phyloP scores from a whole-genome alignment of 495 filamentous ascomycete genomes.

The Daldinia childiae region DNA sequence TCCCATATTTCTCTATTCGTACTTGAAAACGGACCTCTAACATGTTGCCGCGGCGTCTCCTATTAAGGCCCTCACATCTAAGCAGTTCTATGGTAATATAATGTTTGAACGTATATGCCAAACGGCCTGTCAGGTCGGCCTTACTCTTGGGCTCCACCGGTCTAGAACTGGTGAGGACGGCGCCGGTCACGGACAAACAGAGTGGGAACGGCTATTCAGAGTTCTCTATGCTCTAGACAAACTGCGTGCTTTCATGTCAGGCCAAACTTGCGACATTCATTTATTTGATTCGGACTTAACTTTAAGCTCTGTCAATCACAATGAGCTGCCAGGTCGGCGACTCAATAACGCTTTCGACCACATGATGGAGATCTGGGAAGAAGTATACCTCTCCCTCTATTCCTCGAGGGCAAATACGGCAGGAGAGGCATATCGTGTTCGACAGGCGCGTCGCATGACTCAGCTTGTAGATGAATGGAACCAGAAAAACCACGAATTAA shows the following conservation, averaged over 20 bases:
- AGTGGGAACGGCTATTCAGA: slow-evolving; percentile 20
- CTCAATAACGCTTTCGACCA: slow-evolving; percentile 26
- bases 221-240: slow-evolving; percentile 37
- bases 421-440: neutral
- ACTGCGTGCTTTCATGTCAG: slow-evolving; percentile 30
- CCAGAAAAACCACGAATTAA: slow-evolving; percentile 4
- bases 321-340: neutral
- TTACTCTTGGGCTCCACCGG: slow-evolving; percentile 24
- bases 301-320: neutral
- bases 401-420: slow-evolving; percentile 1
- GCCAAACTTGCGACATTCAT: slow-evolving; percentile 30
- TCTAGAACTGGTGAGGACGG: neutral
- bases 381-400: slow-evolving; percentile 34
- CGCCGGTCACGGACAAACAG: neutral
- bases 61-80: slow-evolving; percentile 14
- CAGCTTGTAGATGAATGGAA: slow-evolving; percentile 10
- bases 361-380: slow-evolving; percentile 39
- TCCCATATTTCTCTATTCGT: neutral
- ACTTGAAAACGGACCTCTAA: neutral
- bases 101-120: slow-evolving; percentile 28
- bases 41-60: neutral
- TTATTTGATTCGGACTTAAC: slow-evolving; percentile 30
- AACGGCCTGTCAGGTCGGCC: slow-evolving; percentile 33
- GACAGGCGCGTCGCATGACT: slow-evolving; percentile 13
- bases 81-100: slow-evolving; percentile 27